These are phyloP conservation scores for Musa balbisiana DNA, from an alignment of 202 grass and related monocot species.

Conservation along the genomic window DNA sequence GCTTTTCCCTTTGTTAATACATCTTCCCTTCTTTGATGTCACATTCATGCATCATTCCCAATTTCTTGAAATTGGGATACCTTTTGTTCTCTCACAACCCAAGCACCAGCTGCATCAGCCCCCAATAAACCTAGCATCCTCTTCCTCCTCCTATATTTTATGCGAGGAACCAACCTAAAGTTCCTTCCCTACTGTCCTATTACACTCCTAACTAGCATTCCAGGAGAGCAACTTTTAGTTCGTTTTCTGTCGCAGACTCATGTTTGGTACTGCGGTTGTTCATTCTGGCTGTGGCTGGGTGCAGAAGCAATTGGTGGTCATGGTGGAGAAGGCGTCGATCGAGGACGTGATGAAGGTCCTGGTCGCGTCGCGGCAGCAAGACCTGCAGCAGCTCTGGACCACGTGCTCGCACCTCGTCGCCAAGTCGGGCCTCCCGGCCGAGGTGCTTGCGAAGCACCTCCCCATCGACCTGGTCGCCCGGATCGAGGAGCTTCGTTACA, in stretches of 20 bases:
- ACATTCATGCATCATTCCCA: conserved; percentile 13
- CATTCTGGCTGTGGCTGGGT: neutral
- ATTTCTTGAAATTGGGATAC: conserved; percentile 11
- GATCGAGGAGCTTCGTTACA: conserved; percentile 86
- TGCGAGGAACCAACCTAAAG: neutral
- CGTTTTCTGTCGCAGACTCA: neutral
- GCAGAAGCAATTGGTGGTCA: conserved; percentile 91
- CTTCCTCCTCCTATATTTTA: conserved; percentile 10
- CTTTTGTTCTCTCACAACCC: neutral
- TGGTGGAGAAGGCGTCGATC: conserved; percentile 94
- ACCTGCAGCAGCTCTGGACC: conserved; percentile 90
- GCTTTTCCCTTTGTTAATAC: no score
- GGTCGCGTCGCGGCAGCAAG: conserved; percentile 82
- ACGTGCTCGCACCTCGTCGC: conserved; percentile 87
- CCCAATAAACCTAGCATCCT: neutral
- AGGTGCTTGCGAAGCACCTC: conserved; percentile 95
- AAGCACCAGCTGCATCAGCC: neutral
- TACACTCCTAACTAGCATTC: no score
- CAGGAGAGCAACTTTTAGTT: no score
- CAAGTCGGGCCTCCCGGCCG: conserved; percentile 78
- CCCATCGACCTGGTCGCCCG: conserved; percentile 86
- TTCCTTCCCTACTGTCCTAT: neutral
- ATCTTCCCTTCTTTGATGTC: no score
- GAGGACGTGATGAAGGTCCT: conserved; percentile 99
- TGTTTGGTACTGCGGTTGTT: neutral